These are phyloP conservation scores for Alopecurus myosuroides DNA, from an alignment of 176 grass and related monocot species.

Conservation along the genomic window DNA sequence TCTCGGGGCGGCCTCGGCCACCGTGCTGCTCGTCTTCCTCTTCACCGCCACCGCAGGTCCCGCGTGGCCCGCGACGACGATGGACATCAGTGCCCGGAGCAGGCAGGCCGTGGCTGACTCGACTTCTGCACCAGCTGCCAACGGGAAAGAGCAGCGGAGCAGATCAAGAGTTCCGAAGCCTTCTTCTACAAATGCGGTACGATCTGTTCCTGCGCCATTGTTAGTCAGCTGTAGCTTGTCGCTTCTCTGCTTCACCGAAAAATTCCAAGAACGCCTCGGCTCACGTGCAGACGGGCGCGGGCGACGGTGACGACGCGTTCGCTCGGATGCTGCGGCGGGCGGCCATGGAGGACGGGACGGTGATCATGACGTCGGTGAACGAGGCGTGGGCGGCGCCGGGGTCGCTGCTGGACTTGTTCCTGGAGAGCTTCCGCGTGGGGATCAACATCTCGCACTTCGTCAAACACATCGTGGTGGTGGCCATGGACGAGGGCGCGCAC, in stretches of 20 bases:
- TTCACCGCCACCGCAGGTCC: conserved; percentile 19
- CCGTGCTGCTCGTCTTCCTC: conserved; percentile 34
- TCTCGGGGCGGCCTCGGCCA: conserved; percentile 29
- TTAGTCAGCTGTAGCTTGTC: not conserved
- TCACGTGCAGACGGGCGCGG: not conserved
- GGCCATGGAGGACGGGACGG: conserved; percentile 53
- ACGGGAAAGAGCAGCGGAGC: not conserved
- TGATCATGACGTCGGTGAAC: conserved; percentile 60
- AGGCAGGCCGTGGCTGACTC: not conserved
- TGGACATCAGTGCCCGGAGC: not conserved
- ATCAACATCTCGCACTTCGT: conserved; percentile 41
- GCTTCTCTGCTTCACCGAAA: not conserved
- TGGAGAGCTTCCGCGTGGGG: conserved; percentile 61
- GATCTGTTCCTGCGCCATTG: not conserved
- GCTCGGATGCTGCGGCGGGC: conserved; percentile 33
- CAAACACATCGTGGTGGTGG: conserved; percentile 53
- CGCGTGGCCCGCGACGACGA: not conserved
- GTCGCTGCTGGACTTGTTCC: conserved; percentile 65
- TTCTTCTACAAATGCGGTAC: not conserved
- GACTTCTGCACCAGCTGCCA: not conserved
- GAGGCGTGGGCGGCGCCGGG: conserved; percentile 53
- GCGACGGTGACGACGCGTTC: conserved; percentile 19
- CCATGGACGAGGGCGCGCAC: conserved; percentile 40
- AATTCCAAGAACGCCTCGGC: not conserved
- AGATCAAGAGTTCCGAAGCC: not conserved